Percentiles rank a stretch among this genome's conserved stretches.
Evolutionary conservation across 257 asterid genomes (phyloP).

Genomic region (Verbena officinalis): DNA sequence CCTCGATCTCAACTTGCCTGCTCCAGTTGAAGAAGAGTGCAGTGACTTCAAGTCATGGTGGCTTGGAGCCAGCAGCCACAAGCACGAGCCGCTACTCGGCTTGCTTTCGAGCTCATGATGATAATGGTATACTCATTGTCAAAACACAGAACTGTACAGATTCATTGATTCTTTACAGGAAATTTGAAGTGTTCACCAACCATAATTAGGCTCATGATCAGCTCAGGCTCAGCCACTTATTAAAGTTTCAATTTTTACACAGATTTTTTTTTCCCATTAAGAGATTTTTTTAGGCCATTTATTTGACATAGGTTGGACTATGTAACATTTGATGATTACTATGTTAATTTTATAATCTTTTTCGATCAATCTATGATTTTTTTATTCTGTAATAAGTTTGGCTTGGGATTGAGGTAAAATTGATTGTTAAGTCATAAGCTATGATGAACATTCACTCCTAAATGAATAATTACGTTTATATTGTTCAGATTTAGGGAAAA

Average conservation of each 20-base stretch:
- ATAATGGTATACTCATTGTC: not conserved
- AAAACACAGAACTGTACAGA: conserved; percentile 41
- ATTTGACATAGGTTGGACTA: conserved; percentile 24
- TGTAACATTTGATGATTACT: conserved; percentile 33
- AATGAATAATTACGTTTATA: no score
- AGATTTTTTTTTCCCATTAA: conserved; percentile 14
- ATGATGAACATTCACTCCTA: no score
- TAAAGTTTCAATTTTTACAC: conserved; percentile 1
- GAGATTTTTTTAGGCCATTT: conserved; percentile 5
- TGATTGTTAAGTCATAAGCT: conserved; percentile 28
- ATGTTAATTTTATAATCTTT: conserved; percentile 23
- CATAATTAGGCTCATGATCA: conserved; percentile 18
- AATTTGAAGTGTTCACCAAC: conserved; percentile 20
- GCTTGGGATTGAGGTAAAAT: conserved; percentile 29
- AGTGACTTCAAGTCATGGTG: conserved; percentile 64
- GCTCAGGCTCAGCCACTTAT: not conserved
- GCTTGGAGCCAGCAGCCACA: conserved; percentile 47
- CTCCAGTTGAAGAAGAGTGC: conserved; percentile 77
- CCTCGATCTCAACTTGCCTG: conserved; percentile 92
- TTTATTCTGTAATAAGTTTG: conserved; percentile 21
- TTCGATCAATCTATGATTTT: not conserved
- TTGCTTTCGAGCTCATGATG: conserved; percentile 41
- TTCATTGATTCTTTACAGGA: conserved; percentile 46
- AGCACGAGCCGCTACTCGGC: conserved; percentile 53
- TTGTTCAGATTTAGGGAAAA: no score